Base-by-base conservation (phyloP, 2,329 filamentous ascomycete species). In the Penicillium paneum region DNA sequence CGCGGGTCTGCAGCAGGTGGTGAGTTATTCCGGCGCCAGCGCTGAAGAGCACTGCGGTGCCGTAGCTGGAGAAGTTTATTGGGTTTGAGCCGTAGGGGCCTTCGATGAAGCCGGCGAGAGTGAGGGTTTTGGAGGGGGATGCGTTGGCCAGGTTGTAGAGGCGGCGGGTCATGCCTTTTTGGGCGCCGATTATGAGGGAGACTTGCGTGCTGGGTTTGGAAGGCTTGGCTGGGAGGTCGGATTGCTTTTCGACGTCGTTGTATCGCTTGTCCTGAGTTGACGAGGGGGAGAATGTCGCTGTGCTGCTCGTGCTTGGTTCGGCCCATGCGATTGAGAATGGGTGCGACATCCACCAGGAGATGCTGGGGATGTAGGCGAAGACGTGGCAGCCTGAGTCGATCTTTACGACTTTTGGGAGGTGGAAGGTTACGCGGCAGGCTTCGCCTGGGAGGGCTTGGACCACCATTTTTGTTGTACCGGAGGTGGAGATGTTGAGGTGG, bases 11-110 rank as follows among this genome's bases (percentile, higher is more conserved):
- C 52, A 83, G 77, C 56, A 86, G 76, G 67, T 86, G 83, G 65
- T 87, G 84, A 2, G 85, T 87, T 55, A 87, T 87, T 49, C 84
- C 84, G 28, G 85, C 83, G 49, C 84, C 84, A 44, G 82, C 84
- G 5, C 84, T 84, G 71, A 87, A 87, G 52, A 87, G 79, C 24
- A 87, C 70, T n/a, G 82, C 78, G 0, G 84, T 87, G 63, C 84
- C 85, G 71, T 86, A 87, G 49, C 80, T 84, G 43, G 77, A 73
- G 47, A 85, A 76, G 45, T 77, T 77, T 39, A 75, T 76, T 49
- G 84, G 80, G 66, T 83, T 80, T 8, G 83, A 83, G 42, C 80
- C 81, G 66, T 87, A 87, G 0, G 84, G 84, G 0, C 84, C 84
- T 70, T 87, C 84, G 60, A 87, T 78, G 64, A 80, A 79, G 43